These are phyloP conservation scores for Saccharomyces uvarum DNA, from an alignment of 1,139 yeast genomes.

Conservation along the genomic window DNA sequence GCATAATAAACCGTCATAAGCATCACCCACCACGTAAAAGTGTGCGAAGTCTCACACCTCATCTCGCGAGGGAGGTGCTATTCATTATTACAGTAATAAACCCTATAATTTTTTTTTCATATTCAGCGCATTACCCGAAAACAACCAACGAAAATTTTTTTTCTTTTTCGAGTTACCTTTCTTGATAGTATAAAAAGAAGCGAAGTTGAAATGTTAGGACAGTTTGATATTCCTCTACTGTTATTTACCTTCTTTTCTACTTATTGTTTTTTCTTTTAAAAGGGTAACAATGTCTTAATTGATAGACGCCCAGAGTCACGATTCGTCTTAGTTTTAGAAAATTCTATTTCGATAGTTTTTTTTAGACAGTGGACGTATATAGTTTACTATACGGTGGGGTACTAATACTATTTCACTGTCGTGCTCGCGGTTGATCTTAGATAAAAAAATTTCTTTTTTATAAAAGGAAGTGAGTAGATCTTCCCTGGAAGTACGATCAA, in stretches of 20 bases:
- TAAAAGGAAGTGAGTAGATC: constrained; percentile 5
- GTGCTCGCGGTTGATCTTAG: constrained; percentile 94
- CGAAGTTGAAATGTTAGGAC: no score
- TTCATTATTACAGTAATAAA: not conserved
- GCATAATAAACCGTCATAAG: not conserved
- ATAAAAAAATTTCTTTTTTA: constrained; percentile 30
- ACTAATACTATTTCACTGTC: constrained; percentile 35
- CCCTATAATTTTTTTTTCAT: not conserved
- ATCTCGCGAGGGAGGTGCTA: not conserved
- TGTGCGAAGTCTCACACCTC: not conserved
- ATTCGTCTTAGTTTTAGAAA: constrained; percentile 25
- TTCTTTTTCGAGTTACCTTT: not conserved
- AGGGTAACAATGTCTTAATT: constrained; percentile 59
- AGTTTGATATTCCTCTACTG: no score
- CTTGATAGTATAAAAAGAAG: not conserved
- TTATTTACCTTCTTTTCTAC: not conserved
- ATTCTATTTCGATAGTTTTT: constrained; percentile 12
- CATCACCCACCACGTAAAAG: not conserved
- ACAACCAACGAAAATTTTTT: not conserved
- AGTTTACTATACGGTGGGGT: constrained; percentile 22
- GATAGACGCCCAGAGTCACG: constrained; percentile 96
- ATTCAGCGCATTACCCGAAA: not conserved
- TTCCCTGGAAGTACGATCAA: constrained; percentile 6
- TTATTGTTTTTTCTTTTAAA: constrained; percentile 23
- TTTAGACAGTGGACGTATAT: constrained; percentile 31